These are phyloP conservation scores for Phytomonas sp. DNA, from an alignment of 208 protist genomes.

Conservation along the genomic window DNA sequence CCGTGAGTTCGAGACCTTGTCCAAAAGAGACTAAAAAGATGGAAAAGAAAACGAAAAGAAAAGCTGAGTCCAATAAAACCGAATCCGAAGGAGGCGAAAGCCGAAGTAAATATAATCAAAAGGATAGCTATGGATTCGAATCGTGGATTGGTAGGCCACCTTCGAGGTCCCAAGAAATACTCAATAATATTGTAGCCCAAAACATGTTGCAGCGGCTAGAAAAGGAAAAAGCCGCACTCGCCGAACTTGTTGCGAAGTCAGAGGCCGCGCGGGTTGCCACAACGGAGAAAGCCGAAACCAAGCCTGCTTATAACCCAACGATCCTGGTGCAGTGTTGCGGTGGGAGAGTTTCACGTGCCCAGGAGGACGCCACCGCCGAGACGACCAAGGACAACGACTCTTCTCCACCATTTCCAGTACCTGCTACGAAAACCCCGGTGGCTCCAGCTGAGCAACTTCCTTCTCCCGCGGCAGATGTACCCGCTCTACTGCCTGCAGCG, in stretches of 20 bases:
- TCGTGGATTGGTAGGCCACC: neutral
- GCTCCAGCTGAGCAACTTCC: neutral
- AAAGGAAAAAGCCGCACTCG: neutral
- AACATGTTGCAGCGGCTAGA: neutral
- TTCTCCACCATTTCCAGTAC: neutral
- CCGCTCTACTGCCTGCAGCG: neutral
- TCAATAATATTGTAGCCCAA: neutral
- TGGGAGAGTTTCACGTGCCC: neutral
- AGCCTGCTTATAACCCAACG: neutral
- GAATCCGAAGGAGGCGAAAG: neutral
- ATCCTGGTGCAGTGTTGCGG: slow-evolving; percentile 6
- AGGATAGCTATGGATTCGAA: neutral
- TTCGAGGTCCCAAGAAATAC: neutral
- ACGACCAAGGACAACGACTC: neutral
- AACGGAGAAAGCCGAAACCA: neutral
- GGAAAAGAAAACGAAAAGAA: neutral
- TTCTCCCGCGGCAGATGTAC: slow-evolving; percentile 9
- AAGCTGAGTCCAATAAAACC: neutral
- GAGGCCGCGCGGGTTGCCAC: slow-evolving; percentile 1
- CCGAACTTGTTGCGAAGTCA: slow-evolving; percentile 4
- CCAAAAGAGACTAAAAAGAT: neutral
- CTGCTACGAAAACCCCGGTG: neutral
- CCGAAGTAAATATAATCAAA: neutral
- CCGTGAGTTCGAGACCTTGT: neutral
- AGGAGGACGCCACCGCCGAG: neutral